Evolutionary conservation across 371 early-diverging fungal genomes (phyloP), one percentile per base, ranked within the genome.

Genomic region (Lichtheimia ramosa): DNA sequence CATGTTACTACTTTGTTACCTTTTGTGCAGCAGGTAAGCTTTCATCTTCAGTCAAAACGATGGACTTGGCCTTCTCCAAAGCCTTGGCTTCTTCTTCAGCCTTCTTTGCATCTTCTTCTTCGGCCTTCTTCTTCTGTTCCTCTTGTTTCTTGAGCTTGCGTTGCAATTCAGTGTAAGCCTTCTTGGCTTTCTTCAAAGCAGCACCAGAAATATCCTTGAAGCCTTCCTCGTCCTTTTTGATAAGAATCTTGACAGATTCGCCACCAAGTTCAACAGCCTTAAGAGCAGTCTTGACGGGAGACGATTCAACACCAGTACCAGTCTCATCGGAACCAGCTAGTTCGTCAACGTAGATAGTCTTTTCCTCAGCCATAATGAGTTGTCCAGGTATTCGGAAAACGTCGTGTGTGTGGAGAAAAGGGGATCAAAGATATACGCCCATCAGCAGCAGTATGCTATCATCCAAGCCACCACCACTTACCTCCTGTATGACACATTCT

Each of bases 181-280:
- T 92, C 64, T 90, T 85, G 25, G 92, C 95, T 83, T 98, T 98
- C 84, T 96, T 96, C 60, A 90, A 68, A 21, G 95, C 96, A 58
- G 96, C 88, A 43, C 89, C 91, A 18, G 95, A 90, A 62, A 93
- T 89, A 56, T 88, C 85, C 58, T 75, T 81, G 69, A 81, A 97
- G 21, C 85, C 89, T 55, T 80, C 86, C 15, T 75, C 83, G 48
- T 84, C 81, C 74, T 94, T 94, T 65, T 87, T 83, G 43, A 90
- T 77, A 58, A 79, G 73, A 53, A 90, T 76, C 61, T 83, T 84
- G 61, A 77, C 75, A 25, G 64, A 61, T 5, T 80, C 77, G 15
- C 82, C 85, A 63, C 75, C 70, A 42, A 56, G 65, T 71, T 84
- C 83, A 41, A 93, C 70, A 16, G 92, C 90, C 54, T 81, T 83